Evolutionary conservation across 2,329 filamentous ascomycete genomes (phyloP).

Genomic region (Aspergillus spinulosporus): DNA sequence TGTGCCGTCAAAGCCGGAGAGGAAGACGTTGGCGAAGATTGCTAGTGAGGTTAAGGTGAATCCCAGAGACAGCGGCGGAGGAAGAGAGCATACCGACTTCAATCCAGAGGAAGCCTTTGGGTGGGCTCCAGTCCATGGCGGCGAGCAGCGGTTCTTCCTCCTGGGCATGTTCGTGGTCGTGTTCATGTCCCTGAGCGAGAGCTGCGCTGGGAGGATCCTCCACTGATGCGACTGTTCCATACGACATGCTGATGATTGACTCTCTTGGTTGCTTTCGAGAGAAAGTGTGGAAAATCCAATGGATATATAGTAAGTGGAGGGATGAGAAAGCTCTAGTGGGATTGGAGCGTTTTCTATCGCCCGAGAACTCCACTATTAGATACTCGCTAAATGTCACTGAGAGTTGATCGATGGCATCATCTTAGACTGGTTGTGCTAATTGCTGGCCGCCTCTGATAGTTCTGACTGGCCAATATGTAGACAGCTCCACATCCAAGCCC

Average conservation of each 20-base stretch:
- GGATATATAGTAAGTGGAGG: not conserved
- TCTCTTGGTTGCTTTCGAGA: not conserved
- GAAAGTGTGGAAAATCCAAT: not conserved
- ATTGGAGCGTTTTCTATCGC: not conserved
- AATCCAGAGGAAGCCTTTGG: conserved; percentile 57
- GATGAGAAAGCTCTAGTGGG: not conserved
- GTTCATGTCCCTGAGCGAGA: not conserved
- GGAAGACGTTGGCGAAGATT: conserved; percentile 65
- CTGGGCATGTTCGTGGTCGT: not conserved
- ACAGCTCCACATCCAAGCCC: not conserved
- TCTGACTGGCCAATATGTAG: not conserved
- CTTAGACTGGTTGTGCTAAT: not conserved
- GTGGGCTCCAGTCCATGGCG: conserved; percentile 44
- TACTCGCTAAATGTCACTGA: not conserved
- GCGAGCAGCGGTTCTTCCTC: conserved; percentile 31
- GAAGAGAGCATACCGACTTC: conserved; percentile 47
- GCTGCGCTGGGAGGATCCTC: not conserved
- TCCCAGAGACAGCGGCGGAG: not conserved
- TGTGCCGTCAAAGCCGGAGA: conserved; percentile 55
- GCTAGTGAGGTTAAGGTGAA: conserved; percentile 34
- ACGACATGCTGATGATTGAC: not conserved
- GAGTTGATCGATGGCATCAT: conserved; percentile 1
- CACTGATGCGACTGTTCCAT: not conserved
- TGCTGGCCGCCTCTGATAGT: too few relatives aligned
- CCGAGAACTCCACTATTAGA: not conserved